Evolutionary conservation across 2,329 filamentous ascomycete genomes (phyloP).

Genomic region (Aspergillus neotritici): DNA sequence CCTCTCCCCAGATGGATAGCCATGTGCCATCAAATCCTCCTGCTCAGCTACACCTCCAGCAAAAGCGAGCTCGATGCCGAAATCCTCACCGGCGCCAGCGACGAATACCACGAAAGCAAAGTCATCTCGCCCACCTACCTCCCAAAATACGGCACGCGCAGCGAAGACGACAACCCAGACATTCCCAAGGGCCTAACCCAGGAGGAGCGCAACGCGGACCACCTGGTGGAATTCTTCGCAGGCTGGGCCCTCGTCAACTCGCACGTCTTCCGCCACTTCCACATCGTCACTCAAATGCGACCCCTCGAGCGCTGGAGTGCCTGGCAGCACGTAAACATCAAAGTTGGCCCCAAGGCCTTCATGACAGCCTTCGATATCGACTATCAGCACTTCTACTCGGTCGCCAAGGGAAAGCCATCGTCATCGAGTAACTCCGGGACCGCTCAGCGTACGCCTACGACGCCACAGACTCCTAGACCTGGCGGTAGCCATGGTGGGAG

Average conservation of each 20-base stretch:
- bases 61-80: slow-evolving; percentile 1
- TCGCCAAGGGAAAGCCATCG: too few species aligned
- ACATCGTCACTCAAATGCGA: slow-evolving; percentile 22
- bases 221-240: slow-evolving; percentile 36
- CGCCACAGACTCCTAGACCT: too few species aligned
- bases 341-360: slow-evolving; percentile 9
- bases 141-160: slow-evolving; percentile 25
- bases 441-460: too few species aligned
- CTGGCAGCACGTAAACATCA: slow-evolving; percentile 26
- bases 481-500: too few species aligned
- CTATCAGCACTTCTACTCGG: too few species aligned
- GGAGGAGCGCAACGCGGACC: slow-evolving; percentile 29
- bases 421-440: too few species aligned
- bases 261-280: slow-evolving; percentile 28
- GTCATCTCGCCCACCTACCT: slow-evolving; percentile 27
- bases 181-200: slow-evolving; percentile 24
- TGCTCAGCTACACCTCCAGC: slow-evolving; percentile 8
- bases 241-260: slow-evolving; percentile 32
- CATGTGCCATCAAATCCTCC: slow-evolving; percentile 25
- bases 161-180: slow-evolving; percentile 16
- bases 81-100: slow-evolving; percentile 18
- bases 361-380: too few species aligned
- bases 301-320: slow-evolving; percentile 23
- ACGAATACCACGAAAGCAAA: slow-evolving; percentile 20
- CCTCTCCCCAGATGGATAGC: slow-evolving; percentile 16